phyloP scores from a whole-genome alignment of 129 eudicot genomes.

The Flaveria trinervia region DNA sequence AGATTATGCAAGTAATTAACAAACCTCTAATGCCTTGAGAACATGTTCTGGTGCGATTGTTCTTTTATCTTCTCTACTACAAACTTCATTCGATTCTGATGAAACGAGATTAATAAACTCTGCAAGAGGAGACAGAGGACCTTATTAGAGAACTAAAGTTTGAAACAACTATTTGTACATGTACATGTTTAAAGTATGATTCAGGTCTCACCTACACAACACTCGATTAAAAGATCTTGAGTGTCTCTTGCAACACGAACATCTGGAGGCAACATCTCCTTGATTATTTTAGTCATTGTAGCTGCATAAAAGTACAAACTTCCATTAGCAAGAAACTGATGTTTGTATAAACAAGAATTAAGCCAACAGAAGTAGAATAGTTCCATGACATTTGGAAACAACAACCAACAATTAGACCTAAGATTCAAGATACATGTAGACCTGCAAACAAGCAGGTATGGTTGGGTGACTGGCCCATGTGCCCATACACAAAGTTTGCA shows the following conservation, averaged over 20 bases:
- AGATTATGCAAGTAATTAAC: constrained; percentile 9
- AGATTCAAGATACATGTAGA: not conserved
- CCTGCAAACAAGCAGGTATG: not conserved
- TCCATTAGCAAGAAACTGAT: constrained; percentile 15
- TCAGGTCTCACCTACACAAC: constrained; percentile 77
- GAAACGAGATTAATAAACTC: constrained; percentile 93
- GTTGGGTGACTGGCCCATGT: not conserved
- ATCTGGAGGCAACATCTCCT: constrained; percentile 97
- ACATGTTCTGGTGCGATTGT: constrained; percentile 98
- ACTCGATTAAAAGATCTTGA: constrained; percentile 90
- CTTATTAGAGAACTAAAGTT: not conserved
- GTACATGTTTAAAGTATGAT: not conserved
- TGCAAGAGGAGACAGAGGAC: constrained; percentile 35
- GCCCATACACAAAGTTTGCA: constrained; percentile 8
- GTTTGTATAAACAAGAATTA: not conserved
- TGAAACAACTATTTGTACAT: not conserved
- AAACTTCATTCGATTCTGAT: constrained; percentile 96
- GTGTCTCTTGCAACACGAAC: constrained; percentile 97
- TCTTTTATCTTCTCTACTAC: constrained; percentile 80
- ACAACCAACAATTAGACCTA: constrained; percentile 1
- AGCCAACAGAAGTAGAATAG: not conserved
- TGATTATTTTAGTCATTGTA: constrained; percentile 90
- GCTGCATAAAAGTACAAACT: constrained; percentile 46
- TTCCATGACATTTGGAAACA: not conserved
- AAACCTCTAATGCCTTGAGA: constrained; percentile 85